Evolutionary conservation across 2,329 filamentous ascomycete genomes (phyloP), one percentile per base, ranked within the genome.

Genomic region (Aureobasidium melanogenum): DNA sequence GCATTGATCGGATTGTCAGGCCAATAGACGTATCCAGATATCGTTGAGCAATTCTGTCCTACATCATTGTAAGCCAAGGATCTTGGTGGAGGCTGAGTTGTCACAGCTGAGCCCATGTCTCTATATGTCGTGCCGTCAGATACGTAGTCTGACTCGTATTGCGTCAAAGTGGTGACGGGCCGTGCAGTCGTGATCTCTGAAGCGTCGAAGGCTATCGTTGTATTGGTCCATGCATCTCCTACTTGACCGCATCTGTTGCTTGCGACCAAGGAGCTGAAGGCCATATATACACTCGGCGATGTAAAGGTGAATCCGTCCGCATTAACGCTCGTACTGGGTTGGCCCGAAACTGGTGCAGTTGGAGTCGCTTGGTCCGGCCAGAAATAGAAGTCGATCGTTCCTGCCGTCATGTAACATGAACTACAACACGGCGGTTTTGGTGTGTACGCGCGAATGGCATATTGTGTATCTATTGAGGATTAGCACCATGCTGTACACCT

Each of bases 231-330:
- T 22, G 22, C 24, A 10, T 55, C 54, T 43, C 63, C 63, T 46
- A 64, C 60, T 32, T 44, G 54, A 6, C 63, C 63, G 38, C 63
- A 64, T 38, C 6, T 36, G 34, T 64, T 58, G 17, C 39, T 59
- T 28, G 63, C 63, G 14, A 26, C 48, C 10, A 64, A 30, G 1
- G 60, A 59, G 26, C 47, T 62, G 17, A 64, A 64, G 9, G 58
- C 60, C 50, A 64, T 55, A 30, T 64, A 64, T 15, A 64, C 63
- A 28, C 63, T 64, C 12, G 63, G 63, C 7, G 63, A 64, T 5
- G 62, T 63, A 34, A 64, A 62, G 19, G 55, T 64, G 44, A 60
- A 64, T 26, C 63, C 63, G 22, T 60, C 30, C 6, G 54, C 26
- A n/a, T 64, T 47, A 5, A 61, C 55, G 17, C 47, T 54, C 14